phyloP scores from a whole-genome alignment of 495 filamentous ascomycete species.

The Thermochaetoides thermophila region DNA sequence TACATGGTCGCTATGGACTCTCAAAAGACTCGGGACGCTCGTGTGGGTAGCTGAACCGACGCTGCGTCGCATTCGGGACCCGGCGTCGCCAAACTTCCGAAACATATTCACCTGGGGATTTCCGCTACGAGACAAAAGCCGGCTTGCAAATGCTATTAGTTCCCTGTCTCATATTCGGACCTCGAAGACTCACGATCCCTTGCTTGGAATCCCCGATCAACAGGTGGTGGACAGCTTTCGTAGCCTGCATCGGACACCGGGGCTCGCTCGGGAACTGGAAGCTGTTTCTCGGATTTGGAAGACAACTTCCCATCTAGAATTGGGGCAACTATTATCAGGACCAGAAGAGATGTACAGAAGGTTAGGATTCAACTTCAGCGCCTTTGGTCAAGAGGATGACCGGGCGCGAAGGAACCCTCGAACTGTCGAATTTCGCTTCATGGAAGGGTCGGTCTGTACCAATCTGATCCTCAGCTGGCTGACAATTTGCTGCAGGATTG shows the following conservation, averaged over 20 bases:
- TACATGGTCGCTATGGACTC: conserved; percentile 11
- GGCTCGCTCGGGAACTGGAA: background rate
- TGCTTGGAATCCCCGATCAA: conserved; percentile 2
- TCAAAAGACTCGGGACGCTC: conserved; percentile 17
- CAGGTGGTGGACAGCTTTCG: conserved; percentile 3
- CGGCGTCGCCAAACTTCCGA: conserved; percentile 16
- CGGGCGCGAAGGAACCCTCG: conserved; percentile 15
- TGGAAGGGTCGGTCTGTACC: conserved; percentile 15
- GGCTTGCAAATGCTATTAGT: too few relatives aligned
- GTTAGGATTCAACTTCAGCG: conserved; percentile 22
- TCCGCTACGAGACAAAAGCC: conserved; percentile 13
- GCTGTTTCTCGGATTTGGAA: conserved; percentile 14
- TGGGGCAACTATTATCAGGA: conserved; percentile 18
- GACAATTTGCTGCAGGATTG: conserved; percentile 12
- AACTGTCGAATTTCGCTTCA: conserved; percentile 22
- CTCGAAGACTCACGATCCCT: background rate
- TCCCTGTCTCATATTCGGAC: too few relatives aligned
- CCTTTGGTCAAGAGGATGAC: conserved; percentile 20
- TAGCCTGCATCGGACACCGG: background rate
- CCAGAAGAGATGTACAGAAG: conserved; percentile 10
- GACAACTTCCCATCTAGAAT: conserved; percentile 6
- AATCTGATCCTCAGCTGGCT: conserved; percentile 15
- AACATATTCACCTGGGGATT: conserved; percentile 21
- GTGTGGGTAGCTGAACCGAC: conserved; percentile 18
- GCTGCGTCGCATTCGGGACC: conserved; percentile 18